phyloP scores from a whole-genome alignment of 495 filamentous ascomycete genomes.

The Sporormia fimetaria region DNA sequence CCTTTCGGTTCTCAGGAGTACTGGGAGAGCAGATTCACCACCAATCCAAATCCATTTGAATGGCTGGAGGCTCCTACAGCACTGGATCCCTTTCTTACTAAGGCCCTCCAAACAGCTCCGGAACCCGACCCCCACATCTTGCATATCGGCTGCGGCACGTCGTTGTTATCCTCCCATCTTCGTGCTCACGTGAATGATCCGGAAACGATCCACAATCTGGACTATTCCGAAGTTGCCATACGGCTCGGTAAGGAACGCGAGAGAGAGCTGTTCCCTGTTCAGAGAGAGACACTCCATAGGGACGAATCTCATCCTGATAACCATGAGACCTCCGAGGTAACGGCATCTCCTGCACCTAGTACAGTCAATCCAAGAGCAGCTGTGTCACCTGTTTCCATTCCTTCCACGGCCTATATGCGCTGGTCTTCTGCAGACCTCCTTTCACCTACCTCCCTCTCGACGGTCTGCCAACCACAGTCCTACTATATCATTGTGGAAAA shows the following conservation, averaged over 20 bases:
- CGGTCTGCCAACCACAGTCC: constrained; percentile 8
- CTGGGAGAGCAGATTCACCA: constrained; percentile 23
- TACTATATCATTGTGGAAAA: constrained; percentile 26
- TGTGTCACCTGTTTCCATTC: background rate
- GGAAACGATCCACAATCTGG: constrained; percentile 23
- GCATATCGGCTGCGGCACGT: constrained; percentile 27
- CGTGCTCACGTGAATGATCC: constrained; percentile 20
- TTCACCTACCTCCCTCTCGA: constrained; percentile 11
- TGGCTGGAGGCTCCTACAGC: constrained; percentile 23
- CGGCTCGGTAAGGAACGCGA: constrained; percentile 17
- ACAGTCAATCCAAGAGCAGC: background rate
- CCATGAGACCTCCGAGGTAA: too few relatives aligned
- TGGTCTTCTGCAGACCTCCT: constrained; percentile 24
- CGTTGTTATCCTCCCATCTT: constrained; percentile 24
- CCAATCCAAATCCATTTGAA: constrained; percentile 22
- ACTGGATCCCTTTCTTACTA: constrained; percentile 18
- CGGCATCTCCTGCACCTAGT: background rate
- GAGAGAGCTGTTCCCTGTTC: constrained; percentile 14
- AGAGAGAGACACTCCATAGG: background rate
- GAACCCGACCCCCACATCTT: constrained; percentile 14
- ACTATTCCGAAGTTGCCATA: constrained; percentile 25
- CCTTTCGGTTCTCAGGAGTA: constrained; percentile 21
- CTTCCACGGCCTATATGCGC: constrained; percentile 15
- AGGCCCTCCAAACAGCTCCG: constrained; percentile 4
- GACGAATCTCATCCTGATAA: too few relatives aligned